Evolutionary conservation across 495 filamentous ascomycete genomes (phyloP).

Genomic region (Tuber umbilicatum): DNA sequence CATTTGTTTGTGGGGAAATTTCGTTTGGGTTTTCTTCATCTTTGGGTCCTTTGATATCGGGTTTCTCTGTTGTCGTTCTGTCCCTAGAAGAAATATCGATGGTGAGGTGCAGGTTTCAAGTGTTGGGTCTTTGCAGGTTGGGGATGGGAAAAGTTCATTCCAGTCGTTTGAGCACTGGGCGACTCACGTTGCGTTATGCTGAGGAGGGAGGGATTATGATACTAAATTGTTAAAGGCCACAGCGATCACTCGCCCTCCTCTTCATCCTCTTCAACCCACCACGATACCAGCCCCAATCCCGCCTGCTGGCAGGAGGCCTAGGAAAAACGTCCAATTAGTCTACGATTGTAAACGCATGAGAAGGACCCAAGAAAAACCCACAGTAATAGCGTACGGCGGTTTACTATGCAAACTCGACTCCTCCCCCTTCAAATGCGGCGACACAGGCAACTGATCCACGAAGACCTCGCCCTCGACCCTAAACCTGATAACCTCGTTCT

Average conservation of each 20-base stretch:
- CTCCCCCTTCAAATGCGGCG: conserved; percentile 38
- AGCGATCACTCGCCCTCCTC: conserved; percentile 17
- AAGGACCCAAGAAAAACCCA: conserved; percentile 2
- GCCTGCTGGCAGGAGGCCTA: conserved; percentile 41
- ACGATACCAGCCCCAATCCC: conserved; percentile 39
- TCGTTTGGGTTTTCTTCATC: background rate
- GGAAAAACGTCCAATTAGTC: background rate
- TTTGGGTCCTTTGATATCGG: background rate
- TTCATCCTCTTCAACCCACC: conserved; percentile 40
- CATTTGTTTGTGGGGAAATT: background rate
- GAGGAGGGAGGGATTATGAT: background rate
- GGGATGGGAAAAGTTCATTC: background rate
- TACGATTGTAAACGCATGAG: background rate
- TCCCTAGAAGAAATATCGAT: background rate
- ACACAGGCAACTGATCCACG: conserved; percentile 71
- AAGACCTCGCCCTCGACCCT: conserved; percentile 77
- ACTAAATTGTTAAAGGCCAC: background rate
- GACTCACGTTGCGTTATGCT: background rate
- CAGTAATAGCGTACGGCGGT: conserved; percentile 40
- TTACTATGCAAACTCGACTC: conserved; percentile 38
- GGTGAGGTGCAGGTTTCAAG: background rate
- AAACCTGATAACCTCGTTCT: conserved; percentile 78
- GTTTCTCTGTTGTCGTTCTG: conserved; percentile 1
- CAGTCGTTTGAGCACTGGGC: background rate
- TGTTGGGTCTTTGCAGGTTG: conserved; percentile 9